Conservation (phyloP, 225 moss, liverwort and hornwort genomes). For the Neckera pumila region DNA sequence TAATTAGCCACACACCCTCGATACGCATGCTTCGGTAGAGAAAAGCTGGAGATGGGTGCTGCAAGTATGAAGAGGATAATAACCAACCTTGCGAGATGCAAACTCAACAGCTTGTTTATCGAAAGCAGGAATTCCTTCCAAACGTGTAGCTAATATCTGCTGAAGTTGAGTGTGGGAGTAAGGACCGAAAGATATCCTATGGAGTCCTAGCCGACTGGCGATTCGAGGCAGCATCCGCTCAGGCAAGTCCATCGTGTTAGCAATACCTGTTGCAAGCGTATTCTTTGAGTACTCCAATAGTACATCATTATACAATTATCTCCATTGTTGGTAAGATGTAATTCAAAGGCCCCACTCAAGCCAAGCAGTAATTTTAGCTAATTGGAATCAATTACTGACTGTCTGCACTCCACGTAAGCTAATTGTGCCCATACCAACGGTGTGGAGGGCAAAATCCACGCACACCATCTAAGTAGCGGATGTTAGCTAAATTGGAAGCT, state of each 20-base stretch:
- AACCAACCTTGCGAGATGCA: conserved; percentile 82
- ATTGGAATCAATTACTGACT: neutral
- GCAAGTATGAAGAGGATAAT: neutral
- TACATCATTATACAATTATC: neutral
- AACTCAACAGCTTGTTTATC: conserved; percentile 96
- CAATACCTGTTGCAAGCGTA: conserved; percentile 55
- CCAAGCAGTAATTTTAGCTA: neutral
- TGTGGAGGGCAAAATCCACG: neutral
- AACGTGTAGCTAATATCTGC: conserved; percentile 82
- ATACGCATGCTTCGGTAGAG: neutral
- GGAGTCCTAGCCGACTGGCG: conserved; percentile 89
- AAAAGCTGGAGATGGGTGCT: neutral
- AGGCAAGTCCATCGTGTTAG: conserved; percentile 98
- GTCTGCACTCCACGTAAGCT: neutral
- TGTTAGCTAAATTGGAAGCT: neutral
- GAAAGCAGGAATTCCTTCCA: conserved; percentile 72
- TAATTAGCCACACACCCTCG: neutral
- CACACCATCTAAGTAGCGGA: neutral
- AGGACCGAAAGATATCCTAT: conserved; percentile 81
- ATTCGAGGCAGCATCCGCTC: conserved; percentile 95
- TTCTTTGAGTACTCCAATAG: neutral
- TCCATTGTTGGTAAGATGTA: neutral
- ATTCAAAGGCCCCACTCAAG: neutral
- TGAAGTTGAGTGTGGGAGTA: conserved; percentile 89
- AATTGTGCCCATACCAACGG: neutral